Conservation (phyloP, 345 rosid species). For the Corchorus capsularis region DNA sequence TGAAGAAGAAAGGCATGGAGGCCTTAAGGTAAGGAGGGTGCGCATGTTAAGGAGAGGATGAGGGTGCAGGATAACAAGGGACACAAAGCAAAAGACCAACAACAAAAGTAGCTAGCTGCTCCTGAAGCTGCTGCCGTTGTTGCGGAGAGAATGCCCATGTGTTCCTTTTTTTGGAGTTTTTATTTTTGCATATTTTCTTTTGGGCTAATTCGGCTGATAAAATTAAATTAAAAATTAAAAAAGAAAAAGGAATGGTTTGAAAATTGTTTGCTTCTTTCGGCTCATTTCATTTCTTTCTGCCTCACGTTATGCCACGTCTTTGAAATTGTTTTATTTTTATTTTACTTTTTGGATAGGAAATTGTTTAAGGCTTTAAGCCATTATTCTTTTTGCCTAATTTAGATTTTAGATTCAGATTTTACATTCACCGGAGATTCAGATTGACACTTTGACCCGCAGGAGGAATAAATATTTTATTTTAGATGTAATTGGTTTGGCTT, state of each 20-base stretch:
- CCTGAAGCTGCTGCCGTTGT: conserved; percentile 4
- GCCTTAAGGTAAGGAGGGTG: conserved; percentile 28
- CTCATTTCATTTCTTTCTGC: not conserved
- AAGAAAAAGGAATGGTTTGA: not conserved
- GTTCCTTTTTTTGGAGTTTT: not conserved
- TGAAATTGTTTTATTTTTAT: too few species aligned
- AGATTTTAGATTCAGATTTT: too few species aligned
- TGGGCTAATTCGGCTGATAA: not conserved
- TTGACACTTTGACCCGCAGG: too few species aligned
- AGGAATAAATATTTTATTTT: too few species aligned
- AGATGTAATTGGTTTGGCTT: too few species aligned
- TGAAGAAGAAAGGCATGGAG: conserved; percentile 24
- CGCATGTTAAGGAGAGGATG: conserved; percentile 32
- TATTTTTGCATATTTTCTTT: not conserved
- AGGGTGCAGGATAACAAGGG: conserved; percentile 4
- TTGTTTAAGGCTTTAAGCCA: not conserved
- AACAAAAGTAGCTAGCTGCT: conserved; percentile 1
- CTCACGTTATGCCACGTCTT: conserved; percentile 16
- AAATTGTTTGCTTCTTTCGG: not conserved
- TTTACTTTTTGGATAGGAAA: too few species aligned
- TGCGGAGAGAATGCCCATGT: conserved; percentile 26
- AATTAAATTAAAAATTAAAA: too few species aligned
- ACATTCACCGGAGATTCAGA: too few species aligned
- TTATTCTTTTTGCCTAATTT: too few species aligned
- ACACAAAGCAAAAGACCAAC: not conserved